Conservation (phyloP, 495 filamentous ascomycete genomes). For the Penicillium steckii region DNA sequence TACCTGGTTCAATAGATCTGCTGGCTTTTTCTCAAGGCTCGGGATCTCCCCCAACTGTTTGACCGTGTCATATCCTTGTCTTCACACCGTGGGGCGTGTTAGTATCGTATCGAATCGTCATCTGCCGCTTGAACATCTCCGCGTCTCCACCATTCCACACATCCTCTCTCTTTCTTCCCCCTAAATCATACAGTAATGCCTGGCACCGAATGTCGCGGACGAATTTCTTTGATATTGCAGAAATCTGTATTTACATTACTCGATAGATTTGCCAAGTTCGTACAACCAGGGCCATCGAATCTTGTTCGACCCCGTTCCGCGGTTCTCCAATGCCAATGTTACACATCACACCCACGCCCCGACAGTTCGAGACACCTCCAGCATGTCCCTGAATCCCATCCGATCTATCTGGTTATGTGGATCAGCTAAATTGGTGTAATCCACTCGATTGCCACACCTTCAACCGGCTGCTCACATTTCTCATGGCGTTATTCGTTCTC, state of each 20-base stretch:
- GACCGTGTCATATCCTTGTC: background rate
- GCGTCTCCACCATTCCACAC: background rate
- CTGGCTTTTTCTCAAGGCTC: background rate
- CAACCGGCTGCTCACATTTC: background rate
- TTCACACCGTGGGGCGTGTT: background rate
- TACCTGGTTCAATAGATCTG: background rate
- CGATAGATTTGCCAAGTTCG: background rate
- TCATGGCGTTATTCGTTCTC: background rate
- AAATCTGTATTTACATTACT: background rate
- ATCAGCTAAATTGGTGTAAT: background rate
- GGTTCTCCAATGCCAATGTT: conserved; percentile 21
- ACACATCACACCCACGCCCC: conserved; percentile 28
- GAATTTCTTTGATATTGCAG: conserved; percentile 3
- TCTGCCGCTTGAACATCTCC: background rate
- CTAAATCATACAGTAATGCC: too few species aligned
- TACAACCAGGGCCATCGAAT: conserved; percentile 7
- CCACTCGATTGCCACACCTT: background rate
- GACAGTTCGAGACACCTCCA: conserved; percentile 1
- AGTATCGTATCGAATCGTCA: background rate
- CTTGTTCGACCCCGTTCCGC: conserved; percentile 8
- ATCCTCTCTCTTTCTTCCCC: too few species aligned
- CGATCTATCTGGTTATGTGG: conserved; percentile 25
- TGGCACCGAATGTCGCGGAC: too few species aligned
- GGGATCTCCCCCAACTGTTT: too few species aligned
- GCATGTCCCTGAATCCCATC: conserved; percentile 17